Conservation (phyloP, 1,284 basidiomycete species). For the Leucoagaricus sp. region DNA sequence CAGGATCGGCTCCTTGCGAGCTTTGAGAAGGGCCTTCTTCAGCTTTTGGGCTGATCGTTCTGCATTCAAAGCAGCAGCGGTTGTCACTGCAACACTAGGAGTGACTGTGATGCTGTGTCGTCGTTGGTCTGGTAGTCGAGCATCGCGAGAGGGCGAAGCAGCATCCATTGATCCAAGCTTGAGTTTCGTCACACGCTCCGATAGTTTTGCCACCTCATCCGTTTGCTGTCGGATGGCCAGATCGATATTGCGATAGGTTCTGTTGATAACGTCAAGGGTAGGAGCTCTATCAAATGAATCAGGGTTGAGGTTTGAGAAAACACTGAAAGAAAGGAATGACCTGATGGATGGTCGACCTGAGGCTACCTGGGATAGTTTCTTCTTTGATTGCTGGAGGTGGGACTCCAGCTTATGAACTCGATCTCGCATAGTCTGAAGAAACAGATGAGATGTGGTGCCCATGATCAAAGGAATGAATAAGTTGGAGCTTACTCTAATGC, state of each 20-base stretch:
- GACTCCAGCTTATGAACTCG: slow-evolving; percentile 80
- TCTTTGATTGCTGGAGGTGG: slow-evolving; percentile 69
- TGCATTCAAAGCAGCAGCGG: slow-evolving; percentile 76
- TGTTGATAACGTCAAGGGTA: slow-evolving; percentile 80
- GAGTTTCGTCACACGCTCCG: slow-evolving; percentile 56
- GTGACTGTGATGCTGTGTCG: slow-evolving; percentile 49
- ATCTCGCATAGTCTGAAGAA: slow-evolving; percentile 59
- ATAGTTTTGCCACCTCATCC: slow-evolving; percentile 57
- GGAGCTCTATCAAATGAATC: slow-evolving; percentile 56
- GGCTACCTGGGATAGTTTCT: slow-evolving; percentile 63
- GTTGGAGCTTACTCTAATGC: slow-evolving; percentile 59
- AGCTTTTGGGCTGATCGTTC: slow-evolving; percentile 71
- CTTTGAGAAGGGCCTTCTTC: slow-evolving; percentile 65
- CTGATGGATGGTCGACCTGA: slow-evolving; percentile 63
- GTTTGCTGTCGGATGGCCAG: slow-evolving; percentile 64
- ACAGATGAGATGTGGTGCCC: slow-evolving; percentile 9
- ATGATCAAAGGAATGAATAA: too few relatives aligned
- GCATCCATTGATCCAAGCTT: slow-evolving; percentile 34
- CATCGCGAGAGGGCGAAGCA: slow-evolving; percentile 34
- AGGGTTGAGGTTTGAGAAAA: not conserved
- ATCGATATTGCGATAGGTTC: slow-evolving; percentile 84
- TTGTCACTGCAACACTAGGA: slow-evolving; percentile 66
- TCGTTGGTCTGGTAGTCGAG: slow-evolving; percentile 39
- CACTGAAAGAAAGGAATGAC: slow-evolving; percentile 38
- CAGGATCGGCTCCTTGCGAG: slow-evolving; percentile 62